Conservation (phyloP, 2,329 filamentous ascomycete genomes). For the Paracamarosporium sp. region DNA sequence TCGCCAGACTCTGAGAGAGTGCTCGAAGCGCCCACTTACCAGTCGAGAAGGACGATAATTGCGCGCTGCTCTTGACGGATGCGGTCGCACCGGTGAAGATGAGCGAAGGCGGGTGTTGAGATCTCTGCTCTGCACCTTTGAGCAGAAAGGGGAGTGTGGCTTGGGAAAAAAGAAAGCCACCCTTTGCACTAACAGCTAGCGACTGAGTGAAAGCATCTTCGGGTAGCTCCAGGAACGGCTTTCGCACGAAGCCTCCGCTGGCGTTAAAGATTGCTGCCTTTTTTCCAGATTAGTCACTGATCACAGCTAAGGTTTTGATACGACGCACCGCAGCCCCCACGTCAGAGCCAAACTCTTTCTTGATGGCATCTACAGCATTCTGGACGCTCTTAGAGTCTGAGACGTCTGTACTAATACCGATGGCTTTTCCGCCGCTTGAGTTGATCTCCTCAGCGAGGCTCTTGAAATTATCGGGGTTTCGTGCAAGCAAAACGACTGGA, state of each 20-base stretch:
- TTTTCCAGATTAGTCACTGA: not conserved
- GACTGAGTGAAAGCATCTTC: constrained; percentile 63
- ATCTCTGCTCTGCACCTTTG: constrained; percentile 57
- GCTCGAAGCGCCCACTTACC: constrained; percentile 83
- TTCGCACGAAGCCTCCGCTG: constrained; percentile 63
- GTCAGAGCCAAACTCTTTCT: constrained; percentile 62
- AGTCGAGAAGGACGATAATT: constrained; percentile 74
- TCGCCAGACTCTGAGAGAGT: constrained; percentile 75
- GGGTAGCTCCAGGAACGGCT: constrained; percentile 67
- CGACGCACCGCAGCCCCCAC: constrained; percentile 43
- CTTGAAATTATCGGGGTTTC: constrained; percentile 69
- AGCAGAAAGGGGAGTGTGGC: constrained; percentile 73
- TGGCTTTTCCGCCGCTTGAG: constrained; percentile 68
- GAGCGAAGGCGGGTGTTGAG: constrained; percentile 74
- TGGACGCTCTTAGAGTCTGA: constrained; percentile 62
- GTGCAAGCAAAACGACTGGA: constrained; percentile 76
- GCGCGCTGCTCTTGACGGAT: constrained; percentile 73
- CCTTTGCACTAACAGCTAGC: constrained; percentile 58
- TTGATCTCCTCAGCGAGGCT: constrained; percentile 74
- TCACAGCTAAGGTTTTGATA: not conserved
- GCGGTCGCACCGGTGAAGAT: constrained; percentile 90
- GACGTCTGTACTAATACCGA: constrained; percentile 74
- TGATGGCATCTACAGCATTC: constrained; percentile 68
- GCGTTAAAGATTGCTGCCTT: constrained; percentile 75
- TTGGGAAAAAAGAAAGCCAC: constrained; percentile 80